Evolutionary conservation across 2,329 filamentous ascomycete species (phyloP).

Genomic region (Stagonosporopsis vannaccii): DNA sequence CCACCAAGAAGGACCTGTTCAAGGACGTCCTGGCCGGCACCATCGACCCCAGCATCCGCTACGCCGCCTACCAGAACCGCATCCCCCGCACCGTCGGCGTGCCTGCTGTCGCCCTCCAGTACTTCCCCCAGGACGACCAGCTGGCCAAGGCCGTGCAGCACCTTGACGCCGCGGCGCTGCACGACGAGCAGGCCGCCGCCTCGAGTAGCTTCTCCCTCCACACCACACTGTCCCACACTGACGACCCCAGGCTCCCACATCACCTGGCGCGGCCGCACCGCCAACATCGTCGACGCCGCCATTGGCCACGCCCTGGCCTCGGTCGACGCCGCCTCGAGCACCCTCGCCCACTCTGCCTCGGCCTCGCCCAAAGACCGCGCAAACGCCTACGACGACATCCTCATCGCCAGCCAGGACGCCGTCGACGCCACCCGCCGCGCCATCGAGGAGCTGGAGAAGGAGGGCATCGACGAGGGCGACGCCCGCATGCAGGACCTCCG

Average conservation of each 20-base stretch:
- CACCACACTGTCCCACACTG: constrained; percentile 1
- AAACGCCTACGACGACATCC: constrained; percentile 87
- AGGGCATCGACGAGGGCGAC: constrained; percentile 85
- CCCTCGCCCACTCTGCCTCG: constrained; percentile 55
- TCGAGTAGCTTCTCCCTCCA: constrained; percentile 51
- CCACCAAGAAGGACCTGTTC: constrained; percentile 77
- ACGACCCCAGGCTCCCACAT: constrained; percentile 64
- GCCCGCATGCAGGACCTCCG: constrained; percentile 89
- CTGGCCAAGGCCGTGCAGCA: constrained; percentile 73
- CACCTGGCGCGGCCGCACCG: constrained; percentile 83
- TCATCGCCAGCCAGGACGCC: constrained; percentile 90
- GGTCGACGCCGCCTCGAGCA: constrained; percentile 64
- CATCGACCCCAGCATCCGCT: constrained; percentile 91
- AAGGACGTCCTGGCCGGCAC: constrained; percentile 85
- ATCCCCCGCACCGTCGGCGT: constrained; percentile 86
- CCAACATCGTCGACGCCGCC: constrained; percentile 89
- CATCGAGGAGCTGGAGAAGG: constrained; percentile 85
- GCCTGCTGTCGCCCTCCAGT: constrained; percentile 76
- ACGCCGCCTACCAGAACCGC: constrained; percentile 90
- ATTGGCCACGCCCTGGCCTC: constrained; percentile 84
- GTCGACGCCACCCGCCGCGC: constrained; percentile 92
- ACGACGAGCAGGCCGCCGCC: constrained; percentile 58
- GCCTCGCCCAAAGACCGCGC: constrained; percentile 71
- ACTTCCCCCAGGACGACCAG: constrained; percentile 73
- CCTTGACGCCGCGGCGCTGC: constrained; percentile 64